Percentiles rank a stretch among this genome's conserved stretches.
Conservation (phyloP, 768 basidiomycete genomes). For the Auricularia cornea region DNA sequence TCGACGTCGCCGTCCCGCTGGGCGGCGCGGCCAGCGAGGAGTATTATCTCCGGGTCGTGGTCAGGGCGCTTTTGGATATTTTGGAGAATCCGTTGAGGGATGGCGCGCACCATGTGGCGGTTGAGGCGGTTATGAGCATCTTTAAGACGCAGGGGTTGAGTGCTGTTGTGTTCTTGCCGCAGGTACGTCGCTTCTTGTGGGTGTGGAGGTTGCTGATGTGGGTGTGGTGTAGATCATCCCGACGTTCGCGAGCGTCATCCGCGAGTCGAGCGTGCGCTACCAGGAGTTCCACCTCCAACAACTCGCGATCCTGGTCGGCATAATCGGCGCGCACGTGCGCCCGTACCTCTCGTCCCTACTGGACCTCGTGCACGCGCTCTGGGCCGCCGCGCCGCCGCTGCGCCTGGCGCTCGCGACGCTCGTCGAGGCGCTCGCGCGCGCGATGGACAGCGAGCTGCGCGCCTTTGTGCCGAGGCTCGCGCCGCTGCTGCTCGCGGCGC, state of each 20-base stretch:
- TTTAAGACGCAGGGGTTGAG: slow-evolving; percentile 97
- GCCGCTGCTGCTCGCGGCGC: slow-evolving; percentile 30
- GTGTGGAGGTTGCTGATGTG: no score
- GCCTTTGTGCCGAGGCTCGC: slow-evolving; percentile 26
- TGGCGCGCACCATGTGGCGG: slow-evolving; percentile 79
- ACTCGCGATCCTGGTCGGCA: slow-evolving; percentile 36
- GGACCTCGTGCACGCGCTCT: slow-evolving; percentile 37
- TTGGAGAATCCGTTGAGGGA: slow-evolving; percentile 80
- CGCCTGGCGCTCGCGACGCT: slow-evolving; percentile 38
- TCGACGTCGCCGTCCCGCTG: neutral
- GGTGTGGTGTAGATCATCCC: slow-evolving; percentile 32
- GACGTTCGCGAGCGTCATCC: slow-evolving; percentile 37
- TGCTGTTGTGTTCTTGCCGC: slow-evolving; percentile 93
- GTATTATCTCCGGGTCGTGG: slow-evolving; percentile 95
- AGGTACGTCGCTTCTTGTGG: slow-evolving; percentile 56
- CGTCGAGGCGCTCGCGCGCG: slow-evolving; percentile 35
- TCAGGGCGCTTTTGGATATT: slow-evolving; percentile 78
- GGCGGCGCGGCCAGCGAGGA: slow-evolving; percentile 62
- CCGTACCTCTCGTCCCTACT: slow-evolving; percentile 37
- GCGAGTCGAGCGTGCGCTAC: slow-evolving; percentile 26
- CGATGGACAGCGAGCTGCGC: slow-evolving; percentile 24
- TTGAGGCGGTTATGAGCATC: slow-evolving; percentile 97
- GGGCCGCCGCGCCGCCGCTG: slow-evolving; percentile 27
- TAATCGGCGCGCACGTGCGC: slow-evolving; percentile 42
- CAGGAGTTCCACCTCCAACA: slow-evolving; percentile 40